These are phyloP conservation scores for Anethum foeniculum DNA, from an alignment of 140 eudicot genomes.

Conservation along the genomic window DNA sequence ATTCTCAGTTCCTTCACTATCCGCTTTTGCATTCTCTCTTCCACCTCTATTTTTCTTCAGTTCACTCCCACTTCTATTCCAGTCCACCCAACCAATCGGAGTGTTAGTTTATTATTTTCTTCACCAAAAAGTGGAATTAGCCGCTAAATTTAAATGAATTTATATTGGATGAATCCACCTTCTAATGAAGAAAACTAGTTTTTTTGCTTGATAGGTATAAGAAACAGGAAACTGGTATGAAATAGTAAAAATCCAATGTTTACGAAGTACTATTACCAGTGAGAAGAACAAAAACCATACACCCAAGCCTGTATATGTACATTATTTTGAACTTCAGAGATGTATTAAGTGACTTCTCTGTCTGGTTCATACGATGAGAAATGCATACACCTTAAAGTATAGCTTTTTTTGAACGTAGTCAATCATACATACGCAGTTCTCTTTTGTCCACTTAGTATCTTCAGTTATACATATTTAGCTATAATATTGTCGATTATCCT, in stretches of 20 bases:
- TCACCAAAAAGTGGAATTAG: background rate
- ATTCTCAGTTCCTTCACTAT: background rate
- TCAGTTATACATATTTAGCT: background rate
- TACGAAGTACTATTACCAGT: background rate
- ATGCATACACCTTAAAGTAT: background rate
- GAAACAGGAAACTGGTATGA: background rate
- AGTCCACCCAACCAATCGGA: background rate
- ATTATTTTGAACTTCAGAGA: background rate
- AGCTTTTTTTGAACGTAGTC: background rate
- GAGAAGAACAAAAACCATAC: slow-evolving; percentile 2
- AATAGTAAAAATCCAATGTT: background rate
- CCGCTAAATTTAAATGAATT: background rate
- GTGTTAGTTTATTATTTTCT: background rate
- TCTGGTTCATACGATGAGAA: background rate
- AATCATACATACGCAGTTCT: background rate
- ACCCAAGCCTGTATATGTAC: background rate
- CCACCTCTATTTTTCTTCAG: background rate
- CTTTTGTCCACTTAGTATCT: background rate
- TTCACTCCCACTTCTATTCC: background rate
- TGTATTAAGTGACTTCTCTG: background rate
- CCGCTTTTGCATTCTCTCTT: background rate
- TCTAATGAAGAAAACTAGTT: background rate
- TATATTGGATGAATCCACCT: background rate
- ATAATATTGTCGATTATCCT: background rate
- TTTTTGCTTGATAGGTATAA: background rate